These are phyloP conservation scores for Tetracladium marchalianum DNA, from an alignment of 495 filamentous ascomycete species.

Conservation along the genomic window DNA sequence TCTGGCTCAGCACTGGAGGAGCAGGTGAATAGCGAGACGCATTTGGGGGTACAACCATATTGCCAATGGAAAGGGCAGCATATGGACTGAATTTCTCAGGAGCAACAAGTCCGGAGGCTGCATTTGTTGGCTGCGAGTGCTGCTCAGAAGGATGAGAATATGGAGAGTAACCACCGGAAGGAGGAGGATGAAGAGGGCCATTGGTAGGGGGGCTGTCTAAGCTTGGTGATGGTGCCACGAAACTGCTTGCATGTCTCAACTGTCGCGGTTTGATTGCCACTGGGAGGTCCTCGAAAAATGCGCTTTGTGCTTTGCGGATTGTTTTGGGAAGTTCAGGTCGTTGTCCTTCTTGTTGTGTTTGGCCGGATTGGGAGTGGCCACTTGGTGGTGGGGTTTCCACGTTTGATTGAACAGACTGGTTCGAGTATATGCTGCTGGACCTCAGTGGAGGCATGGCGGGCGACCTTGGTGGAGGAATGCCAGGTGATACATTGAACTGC, in stretches of 20 bases:
- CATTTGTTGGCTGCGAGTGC: conserved; percentile 20
- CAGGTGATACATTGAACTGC: conserved; percentile 1
- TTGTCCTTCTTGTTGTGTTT: conserved; percentile 1
- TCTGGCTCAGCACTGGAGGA: conserved; percentile 25
- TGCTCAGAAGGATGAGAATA: conserved; percentile 21
- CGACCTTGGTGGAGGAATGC: not conserved
- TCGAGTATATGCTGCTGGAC: conserved; percentile 49
- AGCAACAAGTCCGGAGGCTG: conserved; percentile 33
- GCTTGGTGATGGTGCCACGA: conserved; percentile 18
- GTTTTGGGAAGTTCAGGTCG: conserved; percentile 4
- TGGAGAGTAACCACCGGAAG: conserved; percentile 4
- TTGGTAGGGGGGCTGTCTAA: conserved; percentile 19
- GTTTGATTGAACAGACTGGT: conserved; percentile 27
- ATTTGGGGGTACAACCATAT: conserved; percentile 30
- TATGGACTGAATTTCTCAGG: conserved; percentile 57
- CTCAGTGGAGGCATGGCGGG: conserved; percentile 24
- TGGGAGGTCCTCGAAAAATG: conserved; percentile 89
- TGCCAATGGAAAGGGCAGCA: conserved; percentile 26
- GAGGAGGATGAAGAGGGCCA: conserved; percentile 15
- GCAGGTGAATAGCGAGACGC: conserved; percentile 52
- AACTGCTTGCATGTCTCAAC: conserved; percentile 43
- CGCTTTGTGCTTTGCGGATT: conserved; percentile 27
- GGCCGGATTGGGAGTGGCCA: conserved; percentile 23
- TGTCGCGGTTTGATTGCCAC: conserved; percentile 47
- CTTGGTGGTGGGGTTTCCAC: conserved; percentile 26